Base-by-base conservation (phyloP, 2,329 filamentous ascomycete species). In the Aureobasidium sp. region DNA sequence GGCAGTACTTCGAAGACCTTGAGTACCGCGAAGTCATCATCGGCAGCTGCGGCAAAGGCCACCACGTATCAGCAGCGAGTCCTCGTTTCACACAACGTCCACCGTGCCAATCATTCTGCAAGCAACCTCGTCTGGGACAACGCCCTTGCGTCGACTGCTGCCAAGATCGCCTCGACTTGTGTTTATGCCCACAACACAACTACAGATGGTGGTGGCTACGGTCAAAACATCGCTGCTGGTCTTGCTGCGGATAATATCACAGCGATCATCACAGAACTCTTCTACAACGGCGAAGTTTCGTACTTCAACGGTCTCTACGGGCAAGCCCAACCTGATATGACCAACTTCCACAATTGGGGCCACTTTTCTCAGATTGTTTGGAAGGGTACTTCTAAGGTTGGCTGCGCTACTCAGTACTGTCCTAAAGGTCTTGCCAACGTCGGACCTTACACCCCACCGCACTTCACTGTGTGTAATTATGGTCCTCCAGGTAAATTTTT, bases 401-500 rank as follows among this genome's bases (percentile, higher is more conserved):
- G 90, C 70, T 95, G 92, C 76, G 84, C 82, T 61, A 87, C 82
- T 42, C 75, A 82, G 60, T 79, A 83, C 76, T 92, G 91, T 80
- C 73, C 80, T 42, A 85, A 78, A 89, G 82, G 85, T 62, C 76
- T 87, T 50, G 76, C 72, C 60, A 81, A 82, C 68, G 77, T 78
- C n/a, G 80, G 79, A 60, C 73, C 74, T 66, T 73, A 76, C 58
- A 71, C 80, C 33, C 64, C 84, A 43, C 80, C 89, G n/a, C 90
- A 87, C 81, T 94, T 89, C 84, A 95, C 92, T 36, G 93, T 97
- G 74, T 97, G 94, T 90, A 95, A 97, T 87, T 97, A 97, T 84
- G 83, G 81, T 71, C 86, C 89, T 68, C 82, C 89, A 69, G 94
- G 93, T 93, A 88, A 79, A 88, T 64, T 9, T 23, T 16, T 79